Percentiles rank a stretch among this genome's conserved stretches.
These are phyloP conservation scores for Xylariaceae sp. DNA, from an alignment of 2,329 filamentous ascomycete genomes.

Conservation along the genomic window DNA sequence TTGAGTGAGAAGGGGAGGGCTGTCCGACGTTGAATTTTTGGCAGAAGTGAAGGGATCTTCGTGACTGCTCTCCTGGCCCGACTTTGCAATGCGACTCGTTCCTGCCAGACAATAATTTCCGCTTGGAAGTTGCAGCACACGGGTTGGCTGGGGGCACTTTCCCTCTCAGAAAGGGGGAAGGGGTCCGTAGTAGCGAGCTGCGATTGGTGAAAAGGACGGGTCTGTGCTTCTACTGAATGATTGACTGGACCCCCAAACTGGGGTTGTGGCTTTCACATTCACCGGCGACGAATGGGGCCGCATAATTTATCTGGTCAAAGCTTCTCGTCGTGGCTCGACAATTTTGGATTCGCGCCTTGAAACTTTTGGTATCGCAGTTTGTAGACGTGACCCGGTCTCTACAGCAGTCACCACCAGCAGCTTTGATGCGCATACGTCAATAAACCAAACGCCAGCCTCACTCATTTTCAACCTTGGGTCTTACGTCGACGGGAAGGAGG, in stretches of 20 bases:
- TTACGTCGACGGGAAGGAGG: no score
- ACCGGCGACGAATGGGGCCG: constrained; percentile 3
- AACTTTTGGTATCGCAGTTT: neutral
- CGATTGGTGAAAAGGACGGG: constrained; percentile 22
- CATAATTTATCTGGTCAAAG: neutral
- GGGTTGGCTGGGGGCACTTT: constrained; percentile 9
- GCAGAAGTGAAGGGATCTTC: constrained; percentile 20
- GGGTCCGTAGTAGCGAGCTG: constrained; percentile 10
- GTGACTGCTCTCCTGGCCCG: constrained; percentile 29
- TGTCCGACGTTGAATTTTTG: constrained; percentile 18
- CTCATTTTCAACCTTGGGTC: no score
- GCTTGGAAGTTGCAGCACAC: constrained; percentile 23
- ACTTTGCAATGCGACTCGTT: constrained; percentile 9
- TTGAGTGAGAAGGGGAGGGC: constrained; percentile 7
- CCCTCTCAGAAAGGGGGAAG: constrained; percentile 22
- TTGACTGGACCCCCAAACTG: constrained; percentile 3
- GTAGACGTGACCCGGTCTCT: no score
- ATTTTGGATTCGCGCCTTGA: neutral
- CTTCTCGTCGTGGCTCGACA: constrained; percentile 5
- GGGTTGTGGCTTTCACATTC: constrained; percentile 7
- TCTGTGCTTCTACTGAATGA: constrained; percentile 10
- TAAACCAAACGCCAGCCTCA: no score
- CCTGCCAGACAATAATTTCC: constrained; percentile 47
- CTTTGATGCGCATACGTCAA: no score
- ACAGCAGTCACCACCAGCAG: no score